A percentile compares a stretch with the other conserved stretches of the same genome.
Evolutionary conservation across 331 rosid genomes (phyloP).

Genomic region (Pyrus hybrid): DNA sequence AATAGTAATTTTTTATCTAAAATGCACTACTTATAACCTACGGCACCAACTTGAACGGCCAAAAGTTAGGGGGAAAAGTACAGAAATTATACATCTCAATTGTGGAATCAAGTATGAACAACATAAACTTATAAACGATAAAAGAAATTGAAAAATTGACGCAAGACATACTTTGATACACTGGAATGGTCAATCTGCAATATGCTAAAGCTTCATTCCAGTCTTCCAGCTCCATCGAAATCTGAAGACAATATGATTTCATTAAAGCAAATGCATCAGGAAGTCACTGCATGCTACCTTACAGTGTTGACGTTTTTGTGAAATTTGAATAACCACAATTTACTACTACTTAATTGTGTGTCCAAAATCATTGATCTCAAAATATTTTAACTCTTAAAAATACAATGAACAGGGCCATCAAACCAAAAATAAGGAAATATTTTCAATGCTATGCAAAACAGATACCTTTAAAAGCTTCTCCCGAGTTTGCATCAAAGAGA

Average conservation of each 20-base stretch:
- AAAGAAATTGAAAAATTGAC: not conserved
- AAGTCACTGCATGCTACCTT: not conserved
- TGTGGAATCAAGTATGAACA: not conserved
- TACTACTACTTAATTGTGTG: not conserved
- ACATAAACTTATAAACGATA: not conserved
- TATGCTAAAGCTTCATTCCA: constrained; percentile 79
- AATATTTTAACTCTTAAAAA: not conserved
- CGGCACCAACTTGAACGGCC: not conserved
- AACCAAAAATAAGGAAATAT: not conserved
- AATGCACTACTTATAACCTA: not conserved
- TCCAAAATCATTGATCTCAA: not conserved
- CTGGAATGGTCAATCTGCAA: constrained; percentile 83
- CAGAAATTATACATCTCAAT: constrained; percentile 7
- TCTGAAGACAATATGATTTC: constrained; percentile 33
- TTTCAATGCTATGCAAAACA: not conserved
- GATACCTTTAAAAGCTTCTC: constrained; percentile 72
- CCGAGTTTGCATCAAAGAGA: constrained; percentile 68
- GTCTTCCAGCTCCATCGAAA: constrained; percentile 68
- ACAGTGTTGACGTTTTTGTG: not conserved
- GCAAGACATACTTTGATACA: constrained; percentile 58
- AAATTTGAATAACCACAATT: not conserved
- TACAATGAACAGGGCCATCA: not conserved
- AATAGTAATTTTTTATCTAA: not conserved
- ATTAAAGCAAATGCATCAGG: not conserved
- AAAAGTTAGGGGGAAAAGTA: not conserved